phyloP scores from a whole-genome alignment of 306 rosid genomes.

The Vigna radiata region DNA sequence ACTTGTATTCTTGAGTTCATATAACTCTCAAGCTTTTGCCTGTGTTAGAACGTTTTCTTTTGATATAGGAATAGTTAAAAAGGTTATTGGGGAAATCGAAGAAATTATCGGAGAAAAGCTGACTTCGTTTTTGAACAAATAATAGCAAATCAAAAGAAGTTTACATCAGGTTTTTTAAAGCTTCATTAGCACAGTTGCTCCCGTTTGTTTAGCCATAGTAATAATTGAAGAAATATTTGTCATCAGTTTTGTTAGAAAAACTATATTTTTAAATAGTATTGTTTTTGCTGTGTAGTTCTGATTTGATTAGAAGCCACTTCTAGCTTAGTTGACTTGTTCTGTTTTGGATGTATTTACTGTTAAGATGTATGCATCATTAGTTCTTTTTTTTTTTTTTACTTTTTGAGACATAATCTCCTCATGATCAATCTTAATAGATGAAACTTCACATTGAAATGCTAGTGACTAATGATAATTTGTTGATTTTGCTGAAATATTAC shows the following conservation, averaged over 20 bases:
- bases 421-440: no score
- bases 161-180: slow-evolving; percentile 68
- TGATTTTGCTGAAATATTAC: no score
- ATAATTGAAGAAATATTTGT: slow-evolving; percentile 13
- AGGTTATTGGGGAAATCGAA: slow-evolving; percentile 66
- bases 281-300: neutral
- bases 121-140: slow-evolving; percentile 59
- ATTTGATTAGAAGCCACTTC: neutral
- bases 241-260: neutral
- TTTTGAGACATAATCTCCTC: no score
- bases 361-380: no score
- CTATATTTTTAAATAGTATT: neutral
- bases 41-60: slow-evolving; percentile 27
- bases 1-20: neutral
- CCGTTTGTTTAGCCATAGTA: slow-evolving; percentile 8
- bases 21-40: slow-evolving; percentile 26
- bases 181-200: slow-evolving; percentile 16
- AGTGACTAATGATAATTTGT: no score
- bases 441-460: no score
- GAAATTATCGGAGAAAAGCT: slow-evolving; percentile 63
- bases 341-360: no score
- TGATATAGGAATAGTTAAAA: slow-evolving; percentile 77
- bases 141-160: slow-evolving; percentile 83
- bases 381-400: no score
- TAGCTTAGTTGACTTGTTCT: neutral